phyloP scores from a whole-genome alignment of 192 early-diverging fungal species.

The Coemansia sp. region DNA sequence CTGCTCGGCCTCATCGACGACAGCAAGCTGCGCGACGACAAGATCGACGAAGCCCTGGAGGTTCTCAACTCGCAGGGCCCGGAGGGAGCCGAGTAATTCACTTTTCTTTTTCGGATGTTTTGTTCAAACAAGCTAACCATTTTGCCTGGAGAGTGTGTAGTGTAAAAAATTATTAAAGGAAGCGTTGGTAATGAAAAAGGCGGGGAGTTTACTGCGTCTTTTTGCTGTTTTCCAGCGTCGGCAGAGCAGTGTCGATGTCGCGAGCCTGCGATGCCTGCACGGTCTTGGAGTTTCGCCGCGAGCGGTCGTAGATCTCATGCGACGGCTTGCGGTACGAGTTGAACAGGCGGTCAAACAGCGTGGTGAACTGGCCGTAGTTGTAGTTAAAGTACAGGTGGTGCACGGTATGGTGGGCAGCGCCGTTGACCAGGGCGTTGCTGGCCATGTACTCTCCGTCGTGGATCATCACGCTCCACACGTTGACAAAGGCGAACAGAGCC shows the following conservation, averaged over 20 bases:
- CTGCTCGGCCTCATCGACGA: slow-evolving; percentile 86
- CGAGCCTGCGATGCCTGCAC: slow-evolving; percentile 65
- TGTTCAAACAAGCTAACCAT: neutral
- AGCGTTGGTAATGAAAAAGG: neutral
- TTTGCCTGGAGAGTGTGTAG: neutral
- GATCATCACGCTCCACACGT: slow-evolving; percentile 96
- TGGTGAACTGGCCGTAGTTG: slow-evolving; percentile 99
- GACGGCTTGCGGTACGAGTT: slow-evolving; percentile 69
- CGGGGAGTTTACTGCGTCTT: slow-evolving; percentile 8
- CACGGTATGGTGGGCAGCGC: slow-evolving; percentile 94
- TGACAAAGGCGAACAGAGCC: slow-evolving; percentile 79
- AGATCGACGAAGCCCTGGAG: slow-evolving; percentile 84
- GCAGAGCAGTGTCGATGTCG: slow-evolving; percentile 56
- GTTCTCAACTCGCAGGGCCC: slow-evolving; percentile 57
- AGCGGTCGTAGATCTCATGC: slow-evolving; percentile 62
- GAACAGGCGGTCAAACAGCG: slow-evolving; percentile 84
- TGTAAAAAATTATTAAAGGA: no score
- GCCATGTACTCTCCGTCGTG: slow-evolving; percentile 89
- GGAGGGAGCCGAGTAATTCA: slow-evolving; percentile 12
- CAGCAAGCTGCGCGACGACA: slow-evolving; percentile 58
- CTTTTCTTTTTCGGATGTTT: neutral
- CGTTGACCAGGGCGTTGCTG: slow-evolving; percentile 70
- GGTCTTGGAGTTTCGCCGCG: slow-evolving; percentile 58
- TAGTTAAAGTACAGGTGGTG: slow-evolving; percentile 99
- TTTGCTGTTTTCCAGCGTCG: slow-evolving; percentile 26